Base-by-base conservation (phyloP, 805 yeast species). In the Saccharomycopsis oosterbeekiorum region DNA sequence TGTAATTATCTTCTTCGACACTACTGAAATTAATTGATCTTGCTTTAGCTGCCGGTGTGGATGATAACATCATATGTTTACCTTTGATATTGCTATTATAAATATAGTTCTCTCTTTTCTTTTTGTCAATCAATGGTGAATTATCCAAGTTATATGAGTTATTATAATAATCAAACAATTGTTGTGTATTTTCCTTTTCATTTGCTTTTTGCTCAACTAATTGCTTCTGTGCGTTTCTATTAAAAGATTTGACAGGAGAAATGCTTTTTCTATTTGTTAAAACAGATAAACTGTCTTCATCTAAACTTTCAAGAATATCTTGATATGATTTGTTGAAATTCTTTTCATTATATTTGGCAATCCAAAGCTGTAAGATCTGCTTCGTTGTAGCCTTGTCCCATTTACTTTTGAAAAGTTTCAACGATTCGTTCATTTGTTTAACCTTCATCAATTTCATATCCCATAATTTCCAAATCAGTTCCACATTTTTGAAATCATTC, bases 191-290 rank as follows among this genome's bases (percentile, higher is more conserved):
- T 58, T 37, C 26, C 55, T 53, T 55, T 17, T 36, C 36, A 15
- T 34, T 37, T 11, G 21, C 36, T 3, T 21, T 42, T 5, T 21
- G 34, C 14, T 50, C 54, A 19, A 14, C 51, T 39, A 39, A n/a
- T 2, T 17, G 53, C 9, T 15, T 21, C 24, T 19, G 36, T 34
- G 40, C 39, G 1, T 39, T 39, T 37, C 51, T 19, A 47, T 56
- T 63, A 34, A 36, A 58, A 24, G 65, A 59, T 40, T 62, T 62
- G 10, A 62, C 60, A 10, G 64, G 64, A 21, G 64, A 62, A 6
- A 62, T 26, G 14, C 21, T 55, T 10, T 37, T 24, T 17, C 39
- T 26, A 15, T 47, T 41, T 19, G 26, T 58, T 19, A 54, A 21
- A 39, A 53, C 39, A 12, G 29, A 12, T 14, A 43, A 29, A 12